These are phyloP conservation scores for Cryptococcus hybrid DNA, from an alignment of 1,284 basidiomycete species.

Conservation along the genomic window DNA sequence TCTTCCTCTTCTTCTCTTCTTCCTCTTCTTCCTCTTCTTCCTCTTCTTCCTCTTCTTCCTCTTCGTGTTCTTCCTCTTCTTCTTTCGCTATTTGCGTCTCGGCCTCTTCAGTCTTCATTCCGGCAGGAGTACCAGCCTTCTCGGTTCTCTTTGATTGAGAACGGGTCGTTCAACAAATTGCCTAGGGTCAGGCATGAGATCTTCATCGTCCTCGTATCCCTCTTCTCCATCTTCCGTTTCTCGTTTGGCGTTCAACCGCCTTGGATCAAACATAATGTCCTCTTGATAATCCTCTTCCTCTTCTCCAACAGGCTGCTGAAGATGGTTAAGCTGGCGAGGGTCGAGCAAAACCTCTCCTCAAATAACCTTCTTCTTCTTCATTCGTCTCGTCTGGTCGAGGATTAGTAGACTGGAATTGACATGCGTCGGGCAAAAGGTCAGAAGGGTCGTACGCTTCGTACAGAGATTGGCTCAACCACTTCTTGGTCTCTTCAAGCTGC, in stretches of 20 bases:
- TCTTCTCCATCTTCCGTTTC: background rate
- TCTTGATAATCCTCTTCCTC: background rate
- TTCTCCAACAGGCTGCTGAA: background rate
- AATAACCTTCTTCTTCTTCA: background rate
- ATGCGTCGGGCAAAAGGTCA: background rate
- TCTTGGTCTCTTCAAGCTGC: background rate
- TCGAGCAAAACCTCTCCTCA: background rate
- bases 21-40: background rate
- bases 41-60: background rate
- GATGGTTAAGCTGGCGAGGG: background rate
- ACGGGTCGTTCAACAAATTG: background rate
- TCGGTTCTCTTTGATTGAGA: background rate
- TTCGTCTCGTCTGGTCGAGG: background rate
- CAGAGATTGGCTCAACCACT: background rate
- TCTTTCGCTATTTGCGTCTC: background rate
- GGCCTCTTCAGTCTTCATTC: background rate
- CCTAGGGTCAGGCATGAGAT: background rate
- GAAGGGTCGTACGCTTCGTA: background rate
- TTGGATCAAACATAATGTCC: background rate
- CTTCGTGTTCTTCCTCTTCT: background rate
- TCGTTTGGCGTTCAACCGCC: background rate
- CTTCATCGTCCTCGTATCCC: background rate
- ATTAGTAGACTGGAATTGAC: background rate
- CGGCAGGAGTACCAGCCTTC: background rate
- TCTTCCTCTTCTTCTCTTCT: background rate